Percentiles rank a stretch among this genome's conserved stretches.
These are phyloP conservation scores for Rhizopogon sp. DNA, from an alignment of 768 basidiomycete genomes.

Conservation along the genomic window DNA sequence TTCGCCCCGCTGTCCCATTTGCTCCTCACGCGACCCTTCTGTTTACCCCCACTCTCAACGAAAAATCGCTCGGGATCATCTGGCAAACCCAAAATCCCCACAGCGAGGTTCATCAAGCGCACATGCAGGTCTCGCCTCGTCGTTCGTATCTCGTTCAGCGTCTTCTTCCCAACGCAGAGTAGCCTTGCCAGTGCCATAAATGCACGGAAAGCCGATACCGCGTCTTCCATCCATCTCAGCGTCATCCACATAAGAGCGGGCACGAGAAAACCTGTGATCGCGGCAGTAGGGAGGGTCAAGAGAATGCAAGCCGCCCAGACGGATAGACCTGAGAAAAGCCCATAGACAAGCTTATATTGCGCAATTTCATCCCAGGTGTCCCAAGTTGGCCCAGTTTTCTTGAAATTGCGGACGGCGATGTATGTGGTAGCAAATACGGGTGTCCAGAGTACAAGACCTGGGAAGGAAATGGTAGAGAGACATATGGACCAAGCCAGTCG, in stretches of 20 bases:
- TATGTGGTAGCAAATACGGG: slow-evolving; percentile 73
- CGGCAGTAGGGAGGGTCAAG: slow-evolving; percentile 58
- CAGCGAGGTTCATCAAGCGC: slow-evolving; percentile 65
- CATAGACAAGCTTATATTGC: slow-evolving; percentile 84
- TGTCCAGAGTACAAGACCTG: slow-evolving; percentile 78
- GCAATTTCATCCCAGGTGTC: slow-evolving; percentile 90
- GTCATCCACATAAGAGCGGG: slow-evolving; percentile 87
- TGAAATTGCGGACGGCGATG: slow-evolving; percentile 69
- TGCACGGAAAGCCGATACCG: slow-evolving; percentile 74
- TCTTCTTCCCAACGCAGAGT: slow-evolving; percentile 53
- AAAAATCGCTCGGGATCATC: slow-evolving; percentile 67
- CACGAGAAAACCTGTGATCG: slow-evolving; percentile 52
- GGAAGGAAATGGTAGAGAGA: slow-evolving; percentile 62
- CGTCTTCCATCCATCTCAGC: slow-evolving; percentile 85
- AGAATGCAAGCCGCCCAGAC: slow-evolving; percentile 57
- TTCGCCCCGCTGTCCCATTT: slow-evolving; percentile 65
- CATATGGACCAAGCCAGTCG: slow-evolving; percentile 60
- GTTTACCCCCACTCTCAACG: slow-evolving; percentile 46
- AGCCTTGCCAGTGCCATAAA: slow-evolving; percentile 57
- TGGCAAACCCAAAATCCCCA: slow-evolving; percentile 55
- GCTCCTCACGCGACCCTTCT: slow-evolving; percentile 66
- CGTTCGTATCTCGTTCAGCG: slow-evolving; percentile 48
- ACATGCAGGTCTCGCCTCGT: slow-evolving; percentile 52
- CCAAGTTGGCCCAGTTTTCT: slow-evolving; percentile 75
- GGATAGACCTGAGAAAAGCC: slow-evolving; percentile 64